phyloP scores from a whole-genome alignment of 805 yeast genomes.

The Ogataea paradorogensis region DNA sequence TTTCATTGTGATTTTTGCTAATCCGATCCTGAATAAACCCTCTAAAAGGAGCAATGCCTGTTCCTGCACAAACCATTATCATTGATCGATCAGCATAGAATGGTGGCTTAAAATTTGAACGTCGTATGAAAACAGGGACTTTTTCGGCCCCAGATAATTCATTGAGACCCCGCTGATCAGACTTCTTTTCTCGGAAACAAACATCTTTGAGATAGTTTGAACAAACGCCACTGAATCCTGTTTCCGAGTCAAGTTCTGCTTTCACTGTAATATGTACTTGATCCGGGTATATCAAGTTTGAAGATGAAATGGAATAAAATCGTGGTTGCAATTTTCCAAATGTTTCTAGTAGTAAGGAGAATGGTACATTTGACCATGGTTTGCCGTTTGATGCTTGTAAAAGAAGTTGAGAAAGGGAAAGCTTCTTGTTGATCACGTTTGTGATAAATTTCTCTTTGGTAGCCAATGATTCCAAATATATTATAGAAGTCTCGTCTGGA shows the following conservation, averaged over 20 bases:
- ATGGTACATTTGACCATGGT: slow-evolving; percentile 71
- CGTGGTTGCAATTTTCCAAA: slow-evolving; percentile 81
- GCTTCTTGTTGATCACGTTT: slow-evolving; percentile 53
- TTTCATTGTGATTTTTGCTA: slow-evolving; percentile 33
- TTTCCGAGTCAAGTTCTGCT: slow-evolving; percentile 24
- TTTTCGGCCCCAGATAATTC: slow-evolving; percentile 36
- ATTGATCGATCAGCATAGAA: slow-evolving; percentile 72
- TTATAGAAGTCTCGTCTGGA: slow-evolving; percentile 53
- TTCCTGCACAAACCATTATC: slow-evolving; percentile 94
- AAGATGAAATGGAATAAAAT: slow-evolving; percentile 89
- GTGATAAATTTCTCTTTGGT: slow-evolving; percentile 24
- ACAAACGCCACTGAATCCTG: slow-evolving; percentile 67
- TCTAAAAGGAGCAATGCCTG: slow-evolving; percentile 95
- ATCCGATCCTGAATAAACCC: slow-evolving; percentile 79
- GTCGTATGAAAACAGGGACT: slow-evolving; percentile 82
- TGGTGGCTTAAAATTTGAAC: slow-evolving; percentile 87
- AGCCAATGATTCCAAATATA: slow-evolving; percentile 48
- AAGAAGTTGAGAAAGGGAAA: slow-evolving; percentile 70
- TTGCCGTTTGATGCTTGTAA: slow-evolving; percentile 51
- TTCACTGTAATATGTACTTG: slow-evolving; percentile 76
- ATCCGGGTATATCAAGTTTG: slow-evolving; percentile 58
- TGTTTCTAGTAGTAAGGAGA: slow-evolving; percentile 75
- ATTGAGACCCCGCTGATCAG: slow-evolving; percentile 57
- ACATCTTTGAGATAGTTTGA: slow-evolving; percentile 76
- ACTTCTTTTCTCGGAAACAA: slow-evolving; percentile 27